phyloP scores from a whole-genome alignment of 2,329 filamentous ascomycete genomes.

The Pyricularia grisea region DNA sequence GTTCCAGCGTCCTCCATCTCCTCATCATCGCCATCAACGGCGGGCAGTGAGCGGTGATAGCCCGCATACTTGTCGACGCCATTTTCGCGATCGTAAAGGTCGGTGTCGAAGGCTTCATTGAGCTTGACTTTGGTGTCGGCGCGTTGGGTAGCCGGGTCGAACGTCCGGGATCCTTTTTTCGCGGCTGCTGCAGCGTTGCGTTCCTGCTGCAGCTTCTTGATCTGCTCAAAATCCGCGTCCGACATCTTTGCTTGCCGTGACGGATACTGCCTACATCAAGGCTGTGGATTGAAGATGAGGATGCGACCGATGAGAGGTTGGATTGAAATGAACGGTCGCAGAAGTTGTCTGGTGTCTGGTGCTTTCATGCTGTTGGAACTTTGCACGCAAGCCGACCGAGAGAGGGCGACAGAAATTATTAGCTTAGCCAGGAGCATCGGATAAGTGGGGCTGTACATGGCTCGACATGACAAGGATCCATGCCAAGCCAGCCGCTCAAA shows the following conservation, averaged over 20 bases:
- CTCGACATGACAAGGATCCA: background rate
- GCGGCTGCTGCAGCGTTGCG: slow-evolving; percentile 70
- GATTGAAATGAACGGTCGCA: background rate
- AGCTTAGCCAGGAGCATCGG: background rate
- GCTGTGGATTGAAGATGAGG: background rate
- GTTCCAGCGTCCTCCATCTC: slow-evolving; percentile 69
- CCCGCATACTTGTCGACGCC: slow-evolving; percentile 74
- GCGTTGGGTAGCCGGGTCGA: slow-evolving; percentile 72
- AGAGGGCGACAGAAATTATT: slow-evolving; percentile 2
- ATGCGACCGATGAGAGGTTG: background rate
- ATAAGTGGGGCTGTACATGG: background rate
- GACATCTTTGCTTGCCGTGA: slow-evolving; percentile 40
- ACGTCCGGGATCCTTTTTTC: slow-evolving; percentile 74
- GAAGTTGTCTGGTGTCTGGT: background rate
- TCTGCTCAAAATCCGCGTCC: slow-evolving; percentile 78
- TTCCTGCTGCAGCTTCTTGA: slow-evolving; percentile 85
- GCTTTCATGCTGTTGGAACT: background rate
- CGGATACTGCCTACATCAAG: slow-evolving; percentile 5
- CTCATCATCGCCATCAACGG: slow-evolving; percentile 68
- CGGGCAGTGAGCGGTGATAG: slow-evolving; percentile 83
- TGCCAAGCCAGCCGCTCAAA: background rate
- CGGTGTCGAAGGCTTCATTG: slow-evolving; percentile 79
- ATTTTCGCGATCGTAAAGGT: slow-evolving; percentile 68
- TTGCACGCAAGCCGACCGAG: background rate
- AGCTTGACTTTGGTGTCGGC: slow-evolving; percentile 87